These are phyloP conservation scores for Trametes sp. DNA, from an alignment of 1,284 basidiomycete genomes.

Conservation along the genomic window DNA sequence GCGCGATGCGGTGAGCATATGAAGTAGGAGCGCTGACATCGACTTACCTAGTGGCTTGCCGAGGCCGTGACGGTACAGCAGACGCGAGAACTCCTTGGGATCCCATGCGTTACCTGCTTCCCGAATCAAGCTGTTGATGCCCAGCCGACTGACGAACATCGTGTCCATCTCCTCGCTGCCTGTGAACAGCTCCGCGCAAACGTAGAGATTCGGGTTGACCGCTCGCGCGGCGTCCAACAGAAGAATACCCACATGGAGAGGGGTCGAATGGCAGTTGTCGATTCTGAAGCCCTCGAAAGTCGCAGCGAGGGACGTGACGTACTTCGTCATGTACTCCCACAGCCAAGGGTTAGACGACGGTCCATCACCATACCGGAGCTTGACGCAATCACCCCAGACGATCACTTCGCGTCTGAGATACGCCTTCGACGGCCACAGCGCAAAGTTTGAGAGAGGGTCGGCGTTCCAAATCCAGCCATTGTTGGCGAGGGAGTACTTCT, in stretches of 20 bases:
- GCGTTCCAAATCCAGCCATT: constrained; percentile 99
- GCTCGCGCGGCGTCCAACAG: constrained; percentile 93
- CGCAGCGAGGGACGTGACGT: constrained; percentile 81
- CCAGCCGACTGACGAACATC: constrained; percentile 88
- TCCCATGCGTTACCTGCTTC: constrained; percentile 92
- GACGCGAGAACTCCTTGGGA: constrained; percentile 85
- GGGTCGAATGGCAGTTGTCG: constrained; percentile 99
- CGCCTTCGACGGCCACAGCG: constrained; percentile 93
- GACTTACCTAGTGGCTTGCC: constrained; percentile 86
- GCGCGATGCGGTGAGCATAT: too few relatives aligned
- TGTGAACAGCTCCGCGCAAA: constrained; percentile 97
- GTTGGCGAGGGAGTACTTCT: constrained; percentile 87
- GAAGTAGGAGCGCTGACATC: too few relatives aligned
- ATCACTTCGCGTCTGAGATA: constrained; percentile 97
- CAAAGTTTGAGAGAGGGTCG: constrained; percentile 95
- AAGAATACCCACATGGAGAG: constrained; percentile 89
- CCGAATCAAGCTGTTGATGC: constrained; percentile 90
- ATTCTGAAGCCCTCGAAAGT: constrained; percentile 96
- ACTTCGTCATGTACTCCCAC: constrained; percentile 93
- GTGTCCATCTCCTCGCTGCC: constrained; percentile 95
- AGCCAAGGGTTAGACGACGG: constrained; percentile 91
- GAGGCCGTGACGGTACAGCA: constrained; percentile 88
- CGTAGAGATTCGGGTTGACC: constrained; percentile 90
- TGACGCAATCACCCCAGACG: constrained; percentile 98
- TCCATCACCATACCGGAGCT: constrained; percentile 88